Evolutionary conservation across 176 grass and related monocot species (phyloP), one percentile per base, ranked within the genome.

Genomic region (Rhynchospora pubera): DNA sequence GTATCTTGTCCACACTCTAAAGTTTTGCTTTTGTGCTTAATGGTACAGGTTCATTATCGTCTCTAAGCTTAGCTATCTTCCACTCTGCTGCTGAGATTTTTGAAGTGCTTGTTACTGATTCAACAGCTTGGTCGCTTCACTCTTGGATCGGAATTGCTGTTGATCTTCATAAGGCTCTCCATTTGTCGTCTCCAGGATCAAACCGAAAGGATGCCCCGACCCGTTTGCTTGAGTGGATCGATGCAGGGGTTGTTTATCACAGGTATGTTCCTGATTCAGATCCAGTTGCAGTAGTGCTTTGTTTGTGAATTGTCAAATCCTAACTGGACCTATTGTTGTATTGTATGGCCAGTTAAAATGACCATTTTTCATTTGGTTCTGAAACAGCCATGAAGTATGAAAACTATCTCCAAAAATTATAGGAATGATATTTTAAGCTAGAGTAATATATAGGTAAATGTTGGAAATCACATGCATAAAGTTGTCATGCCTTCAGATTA

Each of bases 181-280:
- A 97, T 86, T 89, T 86, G 51, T 94, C 90, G 77, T 97, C 95
- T 76, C 95, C 92, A 68, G 92, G 95, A 83, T 94, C 95, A 79
- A 97, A 97, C 65, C 90, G 88, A 57, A 94, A 94, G 88, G 95
- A 97, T 89, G 92, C 95, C 47, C 92, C 92, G 46, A 91, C 89
- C 85, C 88, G 95, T 79, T 91, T 97, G 81, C 87, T 97, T 68
- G 90, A 97, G 82, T 97, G 92, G 95, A 94, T 97, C 79, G 95
- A 97, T 85, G 95, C 95, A 58, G 95, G 95, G 82, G 95, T 94
- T 91, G 85, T 97, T 79, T 97, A 93, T 82, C 92, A 97, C 78
- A 81, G 79, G 79, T 32, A 32, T 47, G 45, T 47, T 13, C 45
- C 42, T 26, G 7, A 65, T 47, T 81, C 43, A 3, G 16, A 28